Conservation (phyloP, 345 rosid species). For the Salix udensis region DNA sequence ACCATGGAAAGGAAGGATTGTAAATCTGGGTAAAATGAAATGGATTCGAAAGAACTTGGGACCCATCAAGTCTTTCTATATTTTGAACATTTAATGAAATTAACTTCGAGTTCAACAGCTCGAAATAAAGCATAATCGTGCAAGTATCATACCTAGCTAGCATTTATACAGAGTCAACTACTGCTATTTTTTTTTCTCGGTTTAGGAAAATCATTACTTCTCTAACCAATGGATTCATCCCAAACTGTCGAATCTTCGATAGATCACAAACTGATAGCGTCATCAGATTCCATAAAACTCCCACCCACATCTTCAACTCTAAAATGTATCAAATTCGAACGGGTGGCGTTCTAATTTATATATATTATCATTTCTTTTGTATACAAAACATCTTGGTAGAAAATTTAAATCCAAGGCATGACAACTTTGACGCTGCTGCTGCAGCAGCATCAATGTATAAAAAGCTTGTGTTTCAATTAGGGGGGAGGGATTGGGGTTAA, state of each 20-base stretch:
- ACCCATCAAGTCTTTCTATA: neutral
- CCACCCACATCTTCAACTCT: too few species aligned
- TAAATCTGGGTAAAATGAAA: neutral
- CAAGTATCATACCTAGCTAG: neutral
- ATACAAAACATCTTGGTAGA: neutral
- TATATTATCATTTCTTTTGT: neutral
- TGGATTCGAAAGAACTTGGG: neutral
- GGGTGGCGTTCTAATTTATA: too few species aligned
- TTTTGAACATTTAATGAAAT: neutral
- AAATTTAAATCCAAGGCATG: neutral
- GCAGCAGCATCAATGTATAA: neutral
- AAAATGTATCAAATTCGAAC: too few species aligned
- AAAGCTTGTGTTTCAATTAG: neutral
- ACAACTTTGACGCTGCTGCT: neutral
- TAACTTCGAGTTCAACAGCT: neutral
- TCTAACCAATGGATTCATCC: too few species aligned
- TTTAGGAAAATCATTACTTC: too few species aligned
- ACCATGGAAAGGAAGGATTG: neutral
- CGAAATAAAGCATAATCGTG: neutral
- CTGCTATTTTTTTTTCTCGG: too few species aligned
- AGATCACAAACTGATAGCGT: too few species aligned
- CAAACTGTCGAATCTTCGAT: too few species aligned
- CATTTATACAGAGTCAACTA: too few species aligned
- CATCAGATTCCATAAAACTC: too few species aligned
- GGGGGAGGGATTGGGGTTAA: too few species aligned